A percentile compares a stretch with the other conserved stretches of the same genome.
These are phyloP conservation scores for Laguncularia racemosa DNA, from an alignment of 345 rosid genomes.

Conservation along the genomic window DNA sequence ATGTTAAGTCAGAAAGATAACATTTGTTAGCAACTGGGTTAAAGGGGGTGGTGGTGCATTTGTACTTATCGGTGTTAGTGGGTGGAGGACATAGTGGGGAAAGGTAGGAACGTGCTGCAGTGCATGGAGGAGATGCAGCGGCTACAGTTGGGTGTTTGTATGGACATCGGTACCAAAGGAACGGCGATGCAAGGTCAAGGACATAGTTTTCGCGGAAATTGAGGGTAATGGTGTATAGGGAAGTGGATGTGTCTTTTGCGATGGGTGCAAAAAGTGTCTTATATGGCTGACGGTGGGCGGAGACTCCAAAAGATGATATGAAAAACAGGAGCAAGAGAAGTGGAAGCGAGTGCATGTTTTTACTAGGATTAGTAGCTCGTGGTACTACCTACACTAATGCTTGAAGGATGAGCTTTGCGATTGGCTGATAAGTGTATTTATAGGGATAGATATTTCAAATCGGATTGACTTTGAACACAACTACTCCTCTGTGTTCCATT, in stretches of 20 bases:
- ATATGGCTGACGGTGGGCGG: neutral
- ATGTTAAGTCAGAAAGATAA: slow-evolving; percentile 13
- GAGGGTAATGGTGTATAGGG: slow-evolving; percentile 20
- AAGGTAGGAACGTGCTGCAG: slow-evolving; percentile 7
- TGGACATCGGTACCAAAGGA: slow-evolving; percentile 10
- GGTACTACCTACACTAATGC: too few species aligned
- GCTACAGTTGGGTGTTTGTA: slow-evolving; percentile 9
- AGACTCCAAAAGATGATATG: too few species aligned
- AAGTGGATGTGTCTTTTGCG: slow-evolving; percentile 2
- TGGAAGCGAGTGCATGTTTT: too few species aligned
- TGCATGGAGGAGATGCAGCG: slow-evolving; percentile 12
- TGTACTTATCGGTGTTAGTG: neutral
- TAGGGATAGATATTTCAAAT: too few species aligned
- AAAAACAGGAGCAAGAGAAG: too few species aligned
- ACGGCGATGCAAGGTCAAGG: slow-evolving; percentile 19
- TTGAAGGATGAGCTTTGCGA: too few species aligned
- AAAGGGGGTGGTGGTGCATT: slow-evolving; percentile 25
- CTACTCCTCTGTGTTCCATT: too few species aligned
- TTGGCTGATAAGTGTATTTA: too few species aligned
- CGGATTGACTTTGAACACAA: too few species aligned
- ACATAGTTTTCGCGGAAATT: slow-evolving; percentile 16
- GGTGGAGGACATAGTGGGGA: slow-evolving; percentile 22
- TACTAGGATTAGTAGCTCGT: too few species aligned
- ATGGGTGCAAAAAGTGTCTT: slow-evolving; percentile 23
- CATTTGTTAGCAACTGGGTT: slow-evolving; percentile 21